These are phyloP conservation scores for Thielaviopsis euricoi DNA, from an alignment of 2,329 filamentous ascomycete genomes.

Conservation along the genomic window DNA sequence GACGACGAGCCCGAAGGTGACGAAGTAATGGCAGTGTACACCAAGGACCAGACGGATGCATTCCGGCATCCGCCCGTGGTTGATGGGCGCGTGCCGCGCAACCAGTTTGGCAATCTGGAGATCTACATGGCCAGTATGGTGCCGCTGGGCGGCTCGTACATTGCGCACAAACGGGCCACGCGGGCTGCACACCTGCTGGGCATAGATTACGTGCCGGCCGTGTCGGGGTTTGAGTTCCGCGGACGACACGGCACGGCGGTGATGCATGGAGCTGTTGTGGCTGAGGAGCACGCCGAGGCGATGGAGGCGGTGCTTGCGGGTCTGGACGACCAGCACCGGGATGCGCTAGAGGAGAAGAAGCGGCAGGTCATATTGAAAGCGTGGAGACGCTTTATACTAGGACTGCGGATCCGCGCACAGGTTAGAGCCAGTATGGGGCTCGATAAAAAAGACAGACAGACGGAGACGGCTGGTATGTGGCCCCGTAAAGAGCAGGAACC, in stretches of 20 bases:
- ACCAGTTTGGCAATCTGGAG: slow-evolving; percentile 87
- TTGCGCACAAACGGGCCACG: slow-evolving; percentile 42
- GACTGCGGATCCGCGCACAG: slow-evolving; percentile 57
- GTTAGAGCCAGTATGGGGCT: slow-evolving; percentile 25
- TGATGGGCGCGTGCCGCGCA: slow-evolving; percentile 65
- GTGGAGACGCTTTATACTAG: slow-evolving; percentile 53
- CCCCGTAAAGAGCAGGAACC: too few relatives aligned
- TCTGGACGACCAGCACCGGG: slow-evolving; percentile 47
- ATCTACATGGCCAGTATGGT: slow-evolving; percentile 88
- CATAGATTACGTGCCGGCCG: slow-evolving; percentile 75
- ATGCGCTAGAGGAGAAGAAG: slow-evolving; percentile 51
- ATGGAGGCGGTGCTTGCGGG: slow-evolving; percentile 52
- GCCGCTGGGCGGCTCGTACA: slow-evolving; percentile 61
- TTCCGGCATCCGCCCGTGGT: slow-evolving; percentile 66
- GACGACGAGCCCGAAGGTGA: slow-evolving; percentile 14
- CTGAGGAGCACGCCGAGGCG: slow-evolving; percentile 53
- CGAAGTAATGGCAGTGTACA: slow-evolving; percentile 41
- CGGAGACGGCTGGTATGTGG: too few relatives aligned
- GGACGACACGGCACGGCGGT: slow-evolving; percentile 77
- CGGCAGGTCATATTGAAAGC: slow-evolving; percentile 58
- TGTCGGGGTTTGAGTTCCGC: slow-evolving; percentile 79
- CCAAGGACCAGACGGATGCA: slow-evolving; percentile 47
- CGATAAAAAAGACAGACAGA: neutral
- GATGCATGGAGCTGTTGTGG: slow-evolving; percentile 60
- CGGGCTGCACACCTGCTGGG: slow-evolving; percentile 60